Base-by-base conservation (phyloP, 306 rosid genomes). In the Quercus agrifolia region DNA sequence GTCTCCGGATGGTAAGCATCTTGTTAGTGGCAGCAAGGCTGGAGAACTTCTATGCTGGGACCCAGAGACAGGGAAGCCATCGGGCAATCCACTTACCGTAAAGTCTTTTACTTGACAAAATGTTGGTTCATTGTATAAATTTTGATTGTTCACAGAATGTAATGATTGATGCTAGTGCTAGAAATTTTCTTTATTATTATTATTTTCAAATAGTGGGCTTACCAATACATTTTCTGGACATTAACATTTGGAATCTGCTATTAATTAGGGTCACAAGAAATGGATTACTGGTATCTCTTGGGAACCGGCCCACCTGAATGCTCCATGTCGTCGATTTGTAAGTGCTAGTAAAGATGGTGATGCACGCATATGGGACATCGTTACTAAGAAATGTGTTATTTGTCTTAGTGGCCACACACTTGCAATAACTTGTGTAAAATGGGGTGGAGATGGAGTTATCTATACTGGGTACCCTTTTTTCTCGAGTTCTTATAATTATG, bases 381-480 rank as follows among this genome's bases (percentile, higher is more conserved):
- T 89, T 19, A 75, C 89, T 56, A 95, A 80, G 87, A 92, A 82
- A 89, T 77, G 88, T 74, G 87, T 93, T 66, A 81, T 90, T 57
- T 69, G 87, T 86, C 96, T 95, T 76, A 90, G 84, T 74, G 98
- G 99, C 74, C 99, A 95, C 80, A 90, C 94, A 70, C 96, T 91
- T 67, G 94, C 99, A 13, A 82, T 95, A 85, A 95, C 97, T 59
- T 93, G 97, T 58, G 93, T 95, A 18, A 95, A 95, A 86, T 93
- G 99, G 98, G 99, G 99, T 31, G 99, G 99, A 79, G 99, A 95
- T 86, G 98, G 99, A 51, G 84, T 92, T 73, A 92, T 95, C 59
- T 95, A 92, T 83, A 92, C 99, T 1, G 97, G 98, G 97, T 95
- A 95, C 44, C 51, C 55, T 68, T 76, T 59, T 46, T 7, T 46